phyloP scores from a whole-genome alignment of 1,139 yeast species.

The Suhomyces yuchorum region DNA sequence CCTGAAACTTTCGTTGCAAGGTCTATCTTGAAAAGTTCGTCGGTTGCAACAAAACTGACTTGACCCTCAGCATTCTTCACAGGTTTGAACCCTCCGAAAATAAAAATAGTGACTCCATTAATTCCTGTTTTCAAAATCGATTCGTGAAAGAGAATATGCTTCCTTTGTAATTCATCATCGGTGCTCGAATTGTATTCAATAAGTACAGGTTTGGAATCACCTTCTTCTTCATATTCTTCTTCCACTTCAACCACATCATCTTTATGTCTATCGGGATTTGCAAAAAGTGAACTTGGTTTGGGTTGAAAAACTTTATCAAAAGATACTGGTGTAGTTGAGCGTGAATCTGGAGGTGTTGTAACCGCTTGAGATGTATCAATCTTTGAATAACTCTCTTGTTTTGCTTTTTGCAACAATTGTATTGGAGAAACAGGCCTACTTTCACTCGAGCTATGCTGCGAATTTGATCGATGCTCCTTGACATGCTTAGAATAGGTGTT shows the following conservation, averaged over 20 bases:
- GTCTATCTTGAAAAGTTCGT: constrained; percentile 43
- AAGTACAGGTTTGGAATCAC: not conserved
- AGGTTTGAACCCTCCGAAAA: constrained; percentile 46
- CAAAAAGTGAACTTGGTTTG: not conserved
- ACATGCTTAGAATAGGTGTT: constrained; percentile 40
- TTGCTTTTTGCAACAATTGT: constrained; percentile 10
- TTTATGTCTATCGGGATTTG: not conserved
- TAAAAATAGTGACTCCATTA: constrained; percentile 31
- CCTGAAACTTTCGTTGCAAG: constrained; percentile 24
- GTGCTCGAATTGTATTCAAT: not conserved
- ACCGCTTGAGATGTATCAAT: not conserved
- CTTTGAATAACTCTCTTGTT: constrained; percentile 4
- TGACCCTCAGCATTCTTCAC: constrained; percentile 20
- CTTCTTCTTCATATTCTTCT: not conserved
- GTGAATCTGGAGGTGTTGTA: constrained; percentile 7
- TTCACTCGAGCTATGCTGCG: constrained; percentile 17
- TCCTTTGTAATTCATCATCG: constrained; percentile 4
- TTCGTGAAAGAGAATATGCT: constrained; percentile 17
- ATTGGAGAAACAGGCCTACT: constrained; percentile 32
- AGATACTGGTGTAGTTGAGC: constrained; percentile 7
- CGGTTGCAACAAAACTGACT: constrained; percentile 33
- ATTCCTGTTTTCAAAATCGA: constrained; percentile 21
- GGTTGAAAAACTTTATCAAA: constrained; percentile 1
- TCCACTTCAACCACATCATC: not conserved
- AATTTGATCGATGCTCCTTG: constrained; percentile 36